Evolutionary conservation across 2,329 filamentous ascomycete genomes (phyloP).

Genomic region (Malbranchea zuffiana): DNA sequence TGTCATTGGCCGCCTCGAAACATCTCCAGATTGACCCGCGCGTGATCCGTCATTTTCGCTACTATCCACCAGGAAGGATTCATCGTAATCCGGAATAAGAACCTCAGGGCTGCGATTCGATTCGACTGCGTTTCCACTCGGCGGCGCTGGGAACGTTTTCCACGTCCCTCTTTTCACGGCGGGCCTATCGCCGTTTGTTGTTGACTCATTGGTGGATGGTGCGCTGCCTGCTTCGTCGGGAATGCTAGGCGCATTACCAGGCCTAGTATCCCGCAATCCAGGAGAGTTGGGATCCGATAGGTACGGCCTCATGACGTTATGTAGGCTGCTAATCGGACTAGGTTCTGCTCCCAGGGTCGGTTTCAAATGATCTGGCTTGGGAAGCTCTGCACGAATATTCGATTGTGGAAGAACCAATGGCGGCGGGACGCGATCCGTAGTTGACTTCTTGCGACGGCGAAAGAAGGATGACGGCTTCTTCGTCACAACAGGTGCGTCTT

Average conservation of each 20-base stretch:
- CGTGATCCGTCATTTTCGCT: slow-evolving; percentile 26
- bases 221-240: slow-evolving; percentile 1
- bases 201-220: background rate
- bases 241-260: slow-evolving; percentile 7
- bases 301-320: slow-evolving; percentile 80
- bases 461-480: slow-evolving; percentile 96
- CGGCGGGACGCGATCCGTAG: slow-evolving; percentile 52
- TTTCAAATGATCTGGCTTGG: slow-evolving; percentile 18
- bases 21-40: slow-evolving; percentile 10
- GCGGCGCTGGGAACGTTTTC: too few relatives aligned
- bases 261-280: slow-evolving; percentile 17
- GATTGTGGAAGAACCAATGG: slow-evolving; percentile 42
- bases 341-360: slow-evolving; percentile 23
- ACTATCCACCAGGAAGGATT: slow-evolving; percentile 27
- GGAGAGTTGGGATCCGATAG: slow-evolving; percentile 35
- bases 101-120: slow-evolving; percentile 23
- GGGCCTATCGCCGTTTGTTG: too few relatives aligned
- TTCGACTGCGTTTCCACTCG: too few relatives aligned
- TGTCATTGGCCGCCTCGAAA: slow-evolving; percentile 16
- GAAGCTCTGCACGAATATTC: slow-evolving; percentile 27
- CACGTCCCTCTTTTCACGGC: too few relatives aligned
- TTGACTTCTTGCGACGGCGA: slow-evolving; percentile 80
- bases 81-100: slow-evolving; percentile 20
- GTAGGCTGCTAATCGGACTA: slow-evolving; percentile 68
- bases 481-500: slow-evolving; percentile 45